Base-by-base conservation (phyloP, 139 green algal species). In the Micractinium conductrix region DNA sequence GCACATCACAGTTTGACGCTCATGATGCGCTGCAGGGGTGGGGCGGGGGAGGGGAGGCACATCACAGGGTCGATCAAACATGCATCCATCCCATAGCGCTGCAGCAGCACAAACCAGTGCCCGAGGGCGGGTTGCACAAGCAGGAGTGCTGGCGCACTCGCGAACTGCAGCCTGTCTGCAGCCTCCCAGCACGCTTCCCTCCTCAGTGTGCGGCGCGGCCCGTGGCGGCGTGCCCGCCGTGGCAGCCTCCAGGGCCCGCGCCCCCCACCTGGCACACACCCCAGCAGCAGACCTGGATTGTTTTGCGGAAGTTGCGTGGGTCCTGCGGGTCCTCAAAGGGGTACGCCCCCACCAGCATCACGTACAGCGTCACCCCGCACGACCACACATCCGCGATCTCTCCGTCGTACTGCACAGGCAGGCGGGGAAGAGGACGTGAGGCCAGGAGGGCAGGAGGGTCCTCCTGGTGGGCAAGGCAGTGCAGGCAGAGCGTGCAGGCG, bases 331-430 rank as follows among this genome's bases (percentile, higher is more conserved):
- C 97, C 90, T 99, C 97, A 92, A 99, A 99, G 4, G 97, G 97
- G 87, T 99, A 99, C 0, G 95, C 95, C 1, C 97, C 97, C 28
- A 98, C 95, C 76, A 99, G 90, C 96, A 99, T 99, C 43, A 99
- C 97, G 86, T 97, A 99, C 81, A 99, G 92, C n/a, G 96, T 99
- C 48, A 99, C 97, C 26, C 97, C 97, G 80, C 95, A 98, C 37
- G 89, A 96, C 97, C 97, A 99, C 80, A 99, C 97, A 87, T 99
- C 97, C 26, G 97, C 97, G 16, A 93, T 93, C 83, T 99, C 93
- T 21, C 96, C 95, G 86, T 96, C 93, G 83, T 99, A 99, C 81
- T 95, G 89, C 68, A 95, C 95, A 10, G 48, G 48, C 48, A 62
- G 53, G 53, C 53, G 53, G 10, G 8, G 10, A 62, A 62, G 53